Evolutionary conservation across 139 green algal species (phyloP).

Genomic region (Trebouxia sp.): DNA sequence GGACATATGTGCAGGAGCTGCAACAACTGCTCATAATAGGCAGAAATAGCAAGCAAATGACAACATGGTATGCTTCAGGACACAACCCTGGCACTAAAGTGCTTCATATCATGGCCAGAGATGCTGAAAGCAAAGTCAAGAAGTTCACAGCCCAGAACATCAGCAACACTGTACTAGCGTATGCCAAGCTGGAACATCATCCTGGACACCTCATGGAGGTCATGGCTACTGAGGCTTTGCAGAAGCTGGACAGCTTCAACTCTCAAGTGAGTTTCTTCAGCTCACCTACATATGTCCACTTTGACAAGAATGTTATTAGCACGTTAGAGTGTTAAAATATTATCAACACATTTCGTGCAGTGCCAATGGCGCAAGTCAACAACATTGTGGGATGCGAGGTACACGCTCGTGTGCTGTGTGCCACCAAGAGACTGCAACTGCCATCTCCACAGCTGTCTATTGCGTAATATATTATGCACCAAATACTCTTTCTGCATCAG

Average conservation of each 20-base stretch:
- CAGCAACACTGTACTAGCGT: constrained; percentile 38
- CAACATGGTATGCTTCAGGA: constrained; percentile 32
- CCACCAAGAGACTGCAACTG: too few species aligned
- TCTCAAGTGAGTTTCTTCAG: background rate
- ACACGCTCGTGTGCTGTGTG: too few species aligned
- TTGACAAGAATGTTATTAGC: too few species aligned
- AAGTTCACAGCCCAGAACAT: constrained; percentile 41
- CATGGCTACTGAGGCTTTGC: background rate
- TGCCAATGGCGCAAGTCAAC: too few species aligned
- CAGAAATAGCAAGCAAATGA: background rate
- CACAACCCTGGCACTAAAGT: constrained; percentile 45
- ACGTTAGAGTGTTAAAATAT: too few species aligned
- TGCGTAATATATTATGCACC: too few species aligned
- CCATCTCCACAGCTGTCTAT: too few species aligned
- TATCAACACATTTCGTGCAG: too few species aligned
- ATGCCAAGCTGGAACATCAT: constrained; percentile 46
- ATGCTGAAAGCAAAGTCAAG: constrained; percentile 29
- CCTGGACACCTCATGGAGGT: background rate
- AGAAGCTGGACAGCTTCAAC: background rate
- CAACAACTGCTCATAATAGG: background rate
- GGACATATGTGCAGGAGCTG: too few species aligned
- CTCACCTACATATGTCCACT: too few species aligned
- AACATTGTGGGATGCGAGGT: too few species aligned
- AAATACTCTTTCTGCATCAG: background rate
- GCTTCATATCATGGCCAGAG: constrained; percentile 32